Conservation (phyloP, 1,284 basidiomycete genomes). For the Leccinum solheimii region DNA sequence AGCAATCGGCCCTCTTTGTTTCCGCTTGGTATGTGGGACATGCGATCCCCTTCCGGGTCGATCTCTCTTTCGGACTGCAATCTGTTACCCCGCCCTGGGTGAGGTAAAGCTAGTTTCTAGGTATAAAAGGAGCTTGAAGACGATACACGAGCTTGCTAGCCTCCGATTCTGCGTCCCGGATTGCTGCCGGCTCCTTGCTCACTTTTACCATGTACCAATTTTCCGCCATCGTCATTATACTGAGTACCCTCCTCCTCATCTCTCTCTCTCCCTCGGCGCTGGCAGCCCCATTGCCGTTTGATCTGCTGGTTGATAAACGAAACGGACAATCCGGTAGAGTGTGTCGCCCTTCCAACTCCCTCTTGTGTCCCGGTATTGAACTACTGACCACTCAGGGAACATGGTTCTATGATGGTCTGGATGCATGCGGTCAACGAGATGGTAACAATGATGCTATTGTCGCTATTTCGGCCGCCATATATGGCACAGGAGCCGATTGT, state of each 20-base stretch:
- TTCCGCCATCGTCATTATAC: conserved; percentile 42
- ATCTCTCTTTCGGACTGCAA: conserved; percentile 27
- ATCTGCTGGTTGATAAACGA: conserved; percentile 47
- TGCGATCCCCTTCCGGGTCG: conserved; percentile 34
- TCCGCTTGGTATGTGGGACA: conserved; percentile 18
- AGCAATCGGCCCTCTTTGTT: conserved; percentile 27
- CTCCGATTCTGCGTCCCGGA: conserved; percentile 3
- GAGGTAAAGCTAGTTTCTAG: conserved; percentile 31
- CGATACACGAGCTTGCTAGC: conserved; percentile 2
- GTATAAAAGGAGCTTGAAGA: conserved; percentile 30
- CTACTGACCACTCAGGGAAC: conserved; percentile 34
- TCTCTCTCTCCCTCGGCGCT: conserved; percentile 41
- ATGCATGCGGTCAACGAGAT: conserved; percentile 51
- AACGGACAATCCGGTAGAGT: conserved; percentile 46
- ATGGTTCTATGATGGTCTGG: conserved; percentile 43
- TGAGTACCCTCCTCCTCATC: conserved; percentile 46
- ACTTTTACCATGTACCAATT: conserved; percentile 40
- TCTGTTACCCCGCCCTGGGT: conserved; percentile 23
- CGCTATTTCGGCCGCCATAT: conserved; percentile 48
- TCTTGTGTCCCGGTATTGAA: conserved; percentile 7
- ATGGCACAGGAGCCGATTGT: conserved; percentile 46
- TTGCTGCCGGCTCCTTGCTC: not conserved
- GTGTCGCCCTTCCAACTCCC: conserved; percentile 21
- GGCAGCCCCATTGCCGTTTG: conserved; percentile 47
- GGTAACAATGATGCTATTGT: conserved; percentile 44